Evolutionary conservation across 148 eudicot genomes (phyloP).

Genomic region (Rhododendron henanense): DNA sequence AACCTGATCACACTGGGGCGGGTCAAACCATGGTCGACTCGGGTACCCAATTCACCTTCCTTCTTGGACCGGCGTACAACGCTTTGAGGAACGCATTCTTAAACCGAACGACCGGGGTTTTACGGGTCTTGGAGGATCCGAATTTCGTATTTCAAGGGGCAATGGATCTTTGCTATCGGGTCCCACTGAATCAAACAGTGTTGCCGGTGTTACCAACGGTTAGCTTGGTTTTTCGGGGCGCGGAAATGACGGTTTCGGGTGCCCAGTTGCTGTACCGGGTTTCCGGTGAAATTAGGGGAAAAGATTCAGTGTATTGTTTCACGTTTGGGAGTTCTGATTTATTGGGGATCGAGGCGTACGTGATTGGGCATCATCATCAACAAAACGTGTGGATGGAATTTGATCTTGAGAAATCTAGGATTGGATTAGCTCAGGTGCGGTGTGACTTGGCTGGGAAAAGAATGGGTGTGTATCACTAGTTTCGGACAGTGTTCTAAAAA

Average conservation of each 20-base stretch:
- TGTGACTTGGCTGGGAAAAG: slow-evolving; percentile 73
- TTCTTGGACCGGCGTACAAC: slow-evolving; percentile 67
- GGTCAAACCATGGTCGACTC: slow-evolving; percentile 98
- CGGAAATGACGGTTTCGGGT: slow-evolving; percentile 62
- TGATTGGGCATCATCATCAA: slow-evolving; percentile 89
- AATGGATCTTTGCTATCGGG: slow-evolving; percentile 70
- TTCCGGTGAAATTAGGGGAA: slow-evolving; percentile 38
- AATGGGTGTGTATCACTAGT: slow-evolving; percentile 33
- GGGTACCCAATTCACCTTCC: slow-evolving; percentile 85
- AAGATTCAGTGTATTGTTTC: slow-evolving; percentile 62
- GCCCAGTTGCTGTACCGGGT: slow-evolving; percentile 59
- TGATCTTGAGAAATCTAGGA: slow-evolving; percentile 67
- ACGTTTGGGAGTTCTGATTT: slow-evolving; percentile 84
- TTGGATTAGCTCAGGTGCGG: slow-evolving; percentile 69
- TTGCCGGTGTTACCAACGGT: slow-evolving; percentile 58
- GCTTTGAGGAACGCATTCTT: slow-evolving; percentile 54
- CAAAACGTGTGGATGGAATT: slow-evolving; percentile 93
- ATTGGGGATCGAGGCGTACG: slow-evolving; percentile 59
- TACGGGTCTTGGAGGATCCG: slow-evolving; percentile 43
- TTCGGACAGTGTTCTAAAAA: too few species aligned
- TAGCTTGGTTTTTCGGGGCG: slow-evolving; percentile 63
- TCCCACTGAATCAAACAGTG: slow-evolving; percentile 27
- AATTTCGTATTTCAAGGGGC: slow-evolving; percentile 71
- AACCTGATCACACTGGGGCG: slow-evolving; percentile 89
- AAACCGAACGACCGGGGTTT: slow-evolving; percentile 36